Conservation (phyloP, 2,329 filamentous ascomycete species). For the Monilinia polystroma region DNA sequence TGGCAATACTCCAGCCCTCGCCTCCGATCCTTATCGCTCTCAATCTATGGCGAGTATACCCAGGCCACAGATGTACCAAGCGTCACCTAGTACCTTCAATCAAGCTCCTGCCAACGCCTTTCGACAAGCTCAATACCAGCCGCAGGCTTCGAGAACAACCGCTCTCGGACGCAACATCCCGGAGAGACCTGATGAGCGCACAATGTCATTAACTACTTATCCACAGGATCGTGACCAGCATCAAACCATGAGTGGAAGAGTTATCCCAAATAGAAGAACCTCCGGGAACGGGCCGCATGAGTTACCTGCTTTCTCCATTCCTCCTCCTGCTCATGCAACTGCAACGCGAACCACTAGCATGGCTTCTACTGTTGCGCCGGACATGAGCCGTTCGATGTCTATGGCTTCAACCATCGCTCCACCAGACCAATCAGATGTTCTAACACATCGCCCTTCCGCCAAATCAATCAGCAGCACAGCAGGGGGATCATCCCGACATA, state of each 20-base stretch:
- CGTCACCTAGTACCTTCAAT: slow-evolving; percentile 60
- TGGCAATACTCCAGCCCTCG: slow-evolving; percentile 65
- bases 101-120: slow-evolving; percentile 72
- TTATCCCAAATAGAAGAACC: slow-evolving; percentile 74
- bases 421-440: slow-evolving; percentile 52
- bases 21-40: slow-evolving; percentile 84
- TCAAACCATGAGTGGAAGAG: slow-evolving; percentile 89
- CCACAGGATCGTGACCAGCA: slow-evolving; percentile 73
- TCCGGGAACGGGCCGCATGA: slow-evolving; percentile 38
- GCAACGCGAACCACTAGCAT: slow-evolving; percentile 61
- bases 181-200: slow-evolving; percentile 84
- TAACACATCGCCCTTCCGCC: slow-evolving; percentile 56
- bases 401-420: slow-evolving; percentile 82
- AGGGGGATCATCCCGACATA: slow-evolving; percentile 38
- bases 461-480: slow-evolving; percentile 39
- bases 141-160: slow-evolving; percentile 70
- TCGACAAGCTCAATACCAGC: slow-evolving; percentile 73
- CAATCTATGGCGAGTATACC: slow-evolving; percentile 81
- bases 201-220: slow-evolving; percentile 94
- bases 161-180: slow-evolving; percentile 89
- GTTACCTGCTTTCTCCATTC: slow-evolving; percentile 33
- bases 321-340: slow-evolving; percentile 45
- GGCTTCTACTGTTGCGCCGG: slow-evolving; percentile 46
- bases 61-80: slow-evolving; percentile 70
- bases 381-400: slow-evolving; percentile 72